phyloP scores from a whole-genome alignment of 441 rosid genomes.

The Melianthus villosus region DNA sequence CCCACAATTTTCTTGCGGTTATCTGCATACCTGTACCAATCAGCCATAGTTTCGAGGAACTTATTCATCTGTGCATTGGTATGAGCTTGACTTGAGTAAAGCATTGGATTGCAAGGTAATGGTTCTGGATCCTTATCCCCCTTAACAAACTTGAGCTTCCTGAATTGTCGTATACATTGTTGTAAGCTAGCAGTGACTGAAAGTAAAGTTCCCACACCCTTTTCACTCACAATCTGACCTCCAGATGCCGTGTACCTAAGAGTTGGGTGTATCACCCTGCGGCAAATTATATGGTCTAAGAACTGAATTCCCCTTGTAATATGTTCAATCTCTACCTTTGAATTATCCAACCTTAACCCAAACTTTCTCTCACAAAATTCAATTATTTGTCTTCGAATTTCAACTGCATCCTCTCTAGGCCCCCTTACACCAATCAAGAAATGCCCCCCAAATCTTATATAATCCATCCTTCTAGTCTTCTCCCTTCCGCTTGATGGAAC shows the following conservation, averaged over 20 bases:
- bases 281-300: conserved; percentile 78
- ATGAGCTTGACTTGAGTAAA: conserved; percentile 94
- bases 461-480: conserved; percentile 90
- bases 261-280: conserved; percentile 68
- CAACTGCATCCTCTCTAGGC: conserved; percentile 78
- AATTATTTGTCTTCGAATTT: conserved; percentile 39
- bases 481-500: conserved; percentile 80
- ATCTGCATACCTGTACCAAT: conserved; percentile 91
- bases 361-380: conserved; percentile 52
- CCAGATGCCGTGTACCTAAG: conserved; percentile 71
- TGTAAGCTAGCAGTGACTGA: conserved; percentile 86
- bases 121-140: conserved; percentile 94
- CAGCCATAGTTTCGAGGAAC: conserved; percentile 95
- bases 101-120: conserved; percentile 88
- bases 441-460: conserved; percentile 73
- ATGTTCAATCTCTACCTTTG: conserved; percentile 74
- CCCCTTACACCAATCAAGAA: conserved; percentile 85
- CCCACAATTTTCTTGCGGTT: conserved; percentile 86
- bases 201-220: conserved; percentile 84
- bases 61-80: conserved; percentile 95
- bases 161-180: conserved; percentile 64
- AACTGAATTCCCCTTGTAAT: conserved; percentile 78
- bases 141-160: conserved; percentile 70
- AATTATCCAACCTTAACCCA: conserved; percentile 53
- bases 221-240: conserved; percentile 67